These are phyloP conservation scores for Solanum chmielewskii DNA, from an alignment of 257 asterid genomes.

Conservation along the genomic window DNA sequence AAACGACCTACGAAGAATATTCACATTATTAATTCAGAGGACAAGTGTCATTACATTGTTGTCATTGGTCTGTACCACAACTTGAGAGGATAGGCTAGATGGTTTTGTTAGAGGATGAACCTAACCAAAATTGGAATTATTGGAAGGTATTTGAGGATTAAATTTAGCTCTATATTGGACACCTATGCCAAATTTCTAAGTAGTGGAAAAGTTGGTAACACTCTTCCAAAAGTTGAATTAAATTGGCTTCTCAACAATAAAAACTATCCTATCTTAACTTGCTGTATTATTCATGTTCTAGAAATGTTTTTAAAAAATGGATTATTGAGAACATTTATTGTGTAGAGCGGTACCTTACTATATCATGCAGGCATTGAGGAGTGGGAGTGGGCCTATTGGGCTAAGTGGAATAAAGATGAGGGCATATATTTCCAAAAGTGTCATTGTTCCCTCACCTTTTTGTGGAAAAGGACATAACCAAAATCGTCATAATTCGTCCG, in stretches of 20 bases:
- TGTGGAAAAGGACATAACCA: background rate
- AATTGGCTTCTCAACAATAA: background rate
- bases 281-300: background rate
- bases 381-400: background rate
- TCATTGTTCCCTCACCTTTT: background rate
- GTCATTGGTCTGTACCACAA: background rate
- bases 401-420: background rate
- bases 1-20: background rate
- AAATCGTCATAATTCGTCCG: background rate
- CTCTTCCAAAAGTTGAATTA: background rate
- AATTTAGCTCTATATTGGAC: background rate
- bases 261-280: background rate
- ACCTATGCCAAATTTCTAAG: background rate
- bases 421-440: background rate
- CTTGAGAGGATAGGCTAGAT: background rate
- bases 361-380: background rate
- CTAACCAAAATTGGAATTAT: background rate
- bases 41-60: background rate
- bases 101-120: background rate
- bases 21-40: background rate
- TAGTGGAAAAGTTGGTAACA: background rate
- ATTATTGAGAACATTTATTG: background rate
- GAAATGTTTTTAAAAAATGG: background rate
- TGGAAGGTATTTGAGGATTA: background rate
- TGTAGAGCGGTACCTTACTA: background rate